Evolutionary conservation across 371 early-diverging fungal species (phyloP).

Genomic region (Mucor ambiguus): DNA sequence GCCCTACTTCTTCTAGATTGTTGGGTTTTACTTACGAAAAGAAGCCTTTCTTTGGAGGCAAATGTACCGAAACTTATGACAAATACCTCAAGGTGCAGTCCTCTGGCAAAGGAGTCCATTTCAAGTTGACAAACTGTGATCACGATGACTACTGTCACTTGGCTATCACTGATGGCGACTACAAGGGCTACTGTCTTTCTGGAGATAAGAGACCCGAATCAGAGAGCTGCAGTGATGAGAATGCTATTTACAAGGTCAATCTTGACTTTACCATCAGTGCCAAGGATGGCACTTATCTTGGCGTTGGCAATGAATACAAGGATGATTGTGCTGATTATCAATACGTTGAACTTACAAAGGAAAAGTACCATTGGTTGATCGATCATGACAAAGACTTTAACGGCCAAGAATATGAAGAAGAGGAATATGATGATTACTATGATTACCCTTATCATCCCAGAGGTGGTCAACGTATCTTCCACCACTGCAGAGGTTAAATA

Average conservation of each 20-base stretch:
- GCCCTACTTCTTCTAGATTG: slow-evolving; percentile 1
- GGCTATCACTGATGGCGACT: slow-evolving; percentile 12
- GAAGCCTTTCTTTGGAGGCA: slow-evolving; percentile 3
- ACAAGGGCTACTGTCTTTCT: slow-evolving; percentile 15
- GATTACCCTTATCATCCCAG: slow-evolving; percentile 36
- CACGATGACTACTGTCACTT: slow-evolving; percentile 13
- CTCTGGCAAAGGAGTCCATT: slow-evolving; percentile 9
- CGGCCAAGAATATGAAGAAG: not conserved
- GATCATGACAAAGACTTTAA: slow-evolving; percentile 5
- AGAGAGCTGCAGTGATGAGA: slow-evolving; percentile 11
- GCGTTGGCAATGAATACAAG: slow-evolving; percentile 10
- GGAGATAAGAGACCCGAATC: slow-evolving; percentile 14
- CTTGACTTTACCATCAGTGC: slow-evolving; percentile 11
- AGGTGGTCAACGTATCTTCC: slow-evolving; percentile 12
- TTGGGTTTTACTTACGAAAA: slow-evolving; percentile 13
- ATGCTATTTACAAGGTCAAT: slow-evolving; percentile 13
- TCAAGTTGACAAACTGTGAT: slow-evolving; percentile 9
- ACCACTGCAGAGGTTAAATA: slow-evolving; percentile 1
- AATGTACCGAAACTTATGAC: slow-evolving; percentile 13
- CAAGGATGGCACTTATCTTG: slow-evolving; percentile 9
- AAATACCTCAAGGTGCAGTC: slow-evolving; percentile 12
- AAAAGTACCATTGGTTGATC: slow-evolving; percentile 16
- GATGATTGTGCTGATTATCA: slow-evolving; percentile 11
- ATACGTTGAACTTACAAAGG: slow-evolving; percentile 10
- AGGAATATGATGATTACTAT: slow-evolving; percentile 1